Evolutionary conservation across 2,329 filamentous ascomycete genomes (phyloP), one percentile per base, ranked within the genome.

Genomic region (Neofusicoccum umdonicola): DNA sequence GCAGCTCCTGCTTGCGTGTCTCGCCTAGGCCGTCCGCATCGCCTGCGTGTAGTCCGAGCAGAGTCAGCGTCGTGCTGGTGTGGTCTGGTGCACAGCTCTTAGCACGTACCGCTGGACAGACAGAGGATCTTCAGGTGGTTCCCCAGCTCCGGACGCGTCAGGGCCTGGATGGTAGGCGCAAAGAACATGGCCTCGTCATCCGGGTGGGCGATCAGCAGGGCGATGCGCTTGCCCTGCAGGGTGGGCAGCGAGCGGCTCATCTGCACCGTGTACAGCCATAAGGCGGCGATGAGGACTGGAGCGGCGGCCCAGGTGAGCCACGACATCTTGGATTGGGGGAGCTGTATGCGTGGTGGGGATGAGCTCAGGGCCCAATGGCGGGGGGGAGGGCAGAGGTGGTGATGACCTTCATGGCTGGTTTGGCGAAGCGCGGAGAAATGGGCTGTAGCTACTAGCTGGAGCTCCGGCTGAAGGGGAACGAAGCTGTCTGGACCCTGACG

Each of bases 131-230:
- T 95, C 73, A 99, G 85, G 74, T 96, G 92, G 79, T 99, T 98
- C 3, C 91, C 90, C 19, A 90, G 83, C 66, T 88, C 87, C 3
- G 92, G 92, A 13, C 86, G 83, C 17, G 93, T 94, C 65, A 99
- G 85, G n/a, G 91, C 88, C 71, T 96, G 84, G 13, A 98, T 83
- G 0, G 92, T 91, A 0, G 95, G 95, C 68, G 93, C 88, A 79
- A 99, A 99, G 84, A 99, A 99, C 95, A 99, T 99, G 77, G 94
- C 95, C 82, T 99, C 95, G 73, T 99, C 95, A 79, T 99, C 95
- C 0, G 95, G 95, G 80, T 99, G 95, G 22, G 95, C 95, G 73
- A 99, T 98, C 63, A 99, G 83, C 62, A 99, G 85, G 75, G 91
- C 90, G 74, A 99, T 92, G 73, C 91, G 88, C 84, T 96, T 96